Base-by-base conservation (phyloP, 257 asterid genomes). In the Thymus quinquecostatus region DNA sequence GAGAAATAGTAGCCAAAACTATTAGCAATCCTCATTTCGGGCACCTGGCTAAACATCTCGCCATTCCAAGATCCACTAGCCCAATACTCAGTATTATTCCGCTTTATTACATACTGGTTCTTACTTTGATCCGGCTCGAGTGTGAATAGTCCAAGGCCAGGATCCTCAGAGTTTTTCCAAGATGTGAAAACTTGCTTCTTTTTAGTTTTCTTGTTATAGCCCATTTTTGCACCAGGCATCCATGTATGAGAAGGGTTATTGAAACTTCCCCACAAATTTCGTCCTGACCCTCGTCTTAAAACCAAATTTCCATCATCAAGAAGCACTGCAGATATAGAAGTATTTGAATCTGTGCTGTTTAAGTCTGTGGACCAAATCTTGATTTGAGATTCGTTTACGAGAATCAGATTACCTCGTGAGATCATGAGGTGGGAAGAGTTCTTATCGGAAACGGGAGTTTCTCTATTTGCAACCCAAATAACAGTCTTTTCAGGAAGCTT, bases 131-230 rank as follows among this genome's bases (percentile, higher is more conserved):
- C 87, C 0, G 86, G 77, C 79, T 85, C 97, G 11, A 87, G 87
- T 0, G 96, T 80, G 69, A 78, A 92, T 68, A 76, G 76, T 41
- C 96, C 97, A 8, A 86, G 82, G 2, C 96, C 82, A 32, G 96
- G 97, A 79, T 92, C 93, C 43, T 92, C 90, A 1, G 75, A 66
- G 64, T 83, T 92, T 62, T 70, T 89, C 97, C 97, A 92, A 5
- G 94, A 92, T 68, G 82, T 87, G 32, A 92, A 77, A 30, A 69
- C 79, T 51, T 82, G 88, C 48, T 60, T 81, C 32, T 1, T 78
- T 2, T 36, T 65, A 3, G 87, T 92, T 4, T 71, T 69, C 61
- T 86, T 92, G 60, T 89, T 69, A 6, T 79, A 87, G 1, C 86
- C 69, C 80, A 89, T 71, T 72, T 74, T 92, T 8, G 84, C 80